phyloP scores from a whole-genome alignment of 345 rosid genomes.

The Passiflora organensis region DNA sequence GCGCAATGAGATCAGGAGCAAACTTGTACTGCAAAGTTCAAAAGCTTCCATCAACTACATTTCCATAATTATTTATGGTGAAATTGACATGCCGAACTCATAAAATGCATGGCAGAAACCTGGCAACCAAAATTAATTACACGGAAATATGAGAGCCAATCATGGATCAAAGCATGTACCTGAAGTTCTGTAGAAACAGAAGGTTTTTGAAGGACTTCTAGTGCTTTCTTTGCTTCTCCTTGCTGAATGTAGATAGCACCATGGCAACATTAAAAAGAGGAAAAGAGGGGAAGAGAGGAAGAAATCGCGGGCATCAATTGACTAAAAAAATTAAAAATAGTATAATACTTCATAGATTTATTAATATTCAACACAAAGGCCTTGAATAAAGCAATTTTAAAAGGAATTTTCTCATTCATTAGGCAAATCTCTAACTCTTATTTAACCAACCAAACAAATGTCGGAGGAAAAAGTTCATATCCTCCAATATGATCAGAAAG shows the following conservation, averaged over 20 bases:
- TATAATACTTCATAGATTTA: no score
- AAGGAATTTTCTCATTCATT: no score
- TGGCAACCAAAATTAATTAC: conserved; percentile 4
- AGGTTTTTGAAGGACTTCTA: conserved; percentile 86
- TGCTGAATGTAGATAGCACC: conserved; percentile 41
- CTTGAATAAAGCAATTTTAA: no score
- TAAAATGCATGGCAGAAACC: conserved; percentile 5
- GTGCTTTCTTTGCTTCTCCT: conserved; percentile 95
- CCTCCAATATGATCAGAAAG: no score
- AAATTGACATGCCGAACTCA: conserved; percentile 6
- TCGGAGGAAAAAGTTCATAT: no score
- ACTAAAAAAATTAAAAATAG: not conserved
- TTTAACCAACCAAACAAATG: no score
- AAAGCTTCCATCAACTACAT: conserved; percentile 14
- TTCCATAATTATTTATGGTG: conserved; percentile 15
- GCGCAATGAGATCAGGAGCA: conserved; percentile 89
- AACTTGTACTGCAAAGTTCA: conserved; percentile 83
- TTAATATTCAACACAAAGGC: no score
- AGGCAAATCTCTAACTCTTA: no score
- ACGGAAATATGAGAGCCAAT: conserved; percentile 7
- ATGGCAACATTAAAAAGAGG: not conserved
- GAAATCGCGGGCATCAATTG: not conserved
- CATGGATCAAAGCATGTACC: conserved; percentile 39
- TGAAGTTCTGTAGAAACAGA: conserved; percentile 82
- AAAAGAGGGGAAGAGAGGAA: not conserved